phyloP scores from a whole-genome alignment of 257 asterid genomes.

The Solanum acaule region DNA sequence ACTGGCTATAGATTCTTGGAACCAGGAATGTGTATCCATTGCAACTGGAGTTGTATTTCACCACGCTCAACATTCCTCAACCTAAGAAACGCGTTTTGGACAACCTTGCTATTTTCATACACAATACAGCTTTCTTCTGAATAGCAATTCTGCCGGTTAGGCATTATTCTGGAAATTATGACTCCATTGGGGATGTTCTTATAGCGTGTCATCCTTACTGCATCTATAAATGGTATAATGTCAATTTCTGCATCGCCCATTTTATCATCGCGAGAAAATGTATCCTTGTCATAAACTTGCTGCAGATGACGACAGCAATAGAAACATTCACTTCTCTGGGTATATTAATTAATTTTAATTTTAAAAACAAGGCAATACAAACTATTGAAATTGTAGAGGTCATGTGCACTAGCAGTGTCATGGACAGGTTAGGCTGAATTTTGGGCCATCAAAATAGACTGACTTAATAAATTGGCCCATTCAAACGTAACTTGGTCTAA shows the following conservation, averaged over 20 bases:
- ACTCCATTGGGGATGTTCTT: constrained; percentile 36
- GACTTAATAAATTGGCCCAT: not conserved
- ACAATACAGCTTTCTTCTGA: constrained; percentile 47
- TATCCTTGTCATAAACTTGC: constrained; percentile 58
- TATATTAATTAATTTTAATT: not conserved
- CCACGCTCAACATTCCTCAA: constrained; percentile 70
- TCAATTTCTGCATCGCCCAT: constrained; percentile 82
- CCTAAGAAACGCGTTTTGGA: constrained; percentile 45
- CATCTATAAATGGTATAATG: constrained; percentile 30
- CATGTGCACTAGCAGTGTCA: not conserved
- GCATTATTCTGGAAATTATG: constrained; percentile 28
- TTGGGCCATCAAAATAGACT: not conserved
- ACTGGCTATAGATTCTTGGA: constrained; percentile 15
- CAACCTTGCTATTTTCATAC: constrained; percentile 38
- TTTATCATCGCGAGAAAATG: constrained; percentile 51
- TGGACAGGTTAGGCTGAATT: not conserved
- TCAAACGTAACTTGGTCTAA: not conserved
- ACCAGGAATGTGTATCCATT: constrained; percentile 64
- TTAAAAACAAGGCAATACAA: not conserved
- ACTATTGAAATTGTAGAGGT: not conserved
- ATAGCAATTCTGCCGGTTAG: constrained; percentile 47
- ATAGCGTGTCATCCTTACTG: constrained; percentile 13
- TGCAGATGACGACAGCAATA: constrained; percentile 12
- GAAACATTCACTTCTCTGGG: not conserved
- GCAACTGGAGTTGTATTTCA: constrained; percentile 48